Conservation (phyloP, 2,329 filamentous ascomycete genomes). For the Cladophialophora chaetospira region DNA sequence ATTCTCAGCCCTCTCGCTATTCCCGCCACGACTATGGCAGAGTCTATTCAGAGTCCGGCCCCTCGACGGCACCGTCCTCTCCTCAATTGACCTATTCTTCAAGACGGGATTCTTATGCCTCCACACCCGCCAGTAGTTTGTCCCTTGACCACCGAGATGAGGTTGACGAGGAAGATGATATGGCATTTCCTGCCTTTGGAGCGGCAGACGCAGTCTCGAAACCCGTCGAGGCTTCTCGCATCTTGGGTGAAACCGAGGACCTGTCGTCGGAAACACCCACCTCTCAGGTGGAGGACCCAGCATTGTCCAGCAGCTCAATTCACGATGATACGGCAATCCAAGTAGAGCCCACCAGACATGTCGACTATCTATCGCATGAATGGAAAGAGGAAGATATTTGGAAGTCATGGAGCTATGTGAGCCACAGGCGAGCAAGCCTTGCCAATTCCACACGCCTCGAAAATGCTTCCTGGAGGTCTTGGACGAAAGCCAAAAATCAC, state of each 20-base stretch:
- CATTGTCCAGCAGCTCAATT: slow-evolving; percentile 61
- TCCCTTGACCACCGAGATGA: slow-evolving; percentile 38
- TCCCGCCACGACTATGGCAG: slow-evolving; percentile 24
- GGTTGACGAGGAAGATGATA: slow-evolving; percentile 37
- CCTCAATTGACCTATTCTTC: slow-evolving; percentile 39
- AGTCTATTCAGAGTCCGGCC: slow-evolving; percentile 36
- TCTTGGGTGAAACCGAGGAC: slow-evolving; percentile 40
- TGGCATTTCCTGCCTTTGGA: slow-evolving; percentile 50
- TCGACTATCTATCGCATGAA: slow-evolving; percentile 92
- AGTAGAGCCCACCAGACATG: slow-evolving; percentile 76
- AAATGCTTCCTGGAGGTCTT: slow-evolving; percentile 96
- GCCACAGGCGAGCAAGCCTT: slow-evolving; percentile 75
- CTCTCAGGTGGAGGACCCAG: slow-evolving; percentile 61
- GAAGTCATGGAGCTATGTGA: slow-evolving; percentile 94
- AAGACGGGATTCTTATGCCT: slow-evolving; percentile 39
- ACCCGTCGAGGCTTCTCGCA: slow-evolving; percentile 27
- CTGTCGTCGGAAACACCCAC: slow-evolving; percentile 38
- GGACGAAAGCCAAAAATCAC: slow-evolving; percentile 89
- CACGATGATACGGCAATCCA: slow-evolving; percentile 79
- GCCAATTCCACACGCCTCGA: slow-evolving; percentile 80
- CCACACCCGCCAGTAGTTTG: slow-evolving; percentile 42
- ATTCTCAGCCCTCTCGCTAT: slow-evolving; percentile 18
- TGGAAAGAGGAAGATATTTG: slow-evolving; percentile 97
- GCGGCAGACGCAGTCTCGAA: slow-evolving; percentile 11
- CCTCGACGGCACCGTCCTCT: slow-evolving; percentile 44